Conservation (phyloP, 2,329 filamentous ascomycete genomes). For the Aspergillus ochraceus region DNA sequence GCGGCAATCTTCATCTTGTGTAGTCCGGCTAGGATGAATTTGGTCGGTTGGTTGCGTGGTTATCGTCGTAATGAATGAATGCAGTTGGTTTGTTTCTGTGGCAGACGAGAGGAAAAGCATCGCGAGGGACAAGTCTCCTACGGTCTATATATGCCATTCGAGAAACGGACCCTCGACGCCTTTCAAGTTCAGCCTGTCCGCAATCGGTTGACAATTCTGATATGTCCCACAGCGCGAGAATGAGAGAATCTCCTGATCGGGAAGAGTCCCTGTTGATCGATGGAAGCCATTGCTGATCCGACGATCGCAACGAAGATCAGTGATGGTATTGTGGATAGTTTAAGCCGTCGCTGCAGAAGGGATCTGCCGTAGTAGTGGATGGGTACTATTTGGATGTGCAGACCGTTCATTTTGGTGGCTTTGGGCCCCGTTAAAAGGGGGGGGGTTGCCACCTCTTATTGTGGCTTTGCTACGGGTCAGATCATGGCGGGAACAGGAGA, state of each 20-base stretch:
- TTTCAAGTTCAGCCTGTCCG: background rate
- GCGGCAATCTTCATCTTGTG: conserved; percentile 8
- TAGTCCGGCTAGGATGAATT: background rate
- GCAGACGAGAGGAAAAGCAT: background rate
- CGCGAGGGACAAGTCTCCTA: background rate
- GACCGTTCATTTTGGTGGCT: background rate
- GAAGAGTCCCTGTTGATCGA: background rate
- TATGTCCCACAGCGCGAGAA: background rate
- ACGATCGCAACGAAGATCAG: background rate
- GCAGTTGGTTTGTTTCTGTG: background rate
- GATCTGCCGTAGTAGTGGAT: background rate
- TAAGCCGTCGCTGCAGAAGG: background rate
- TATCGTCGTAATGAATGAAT: background rate
- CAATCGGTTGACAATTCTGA: background rate
- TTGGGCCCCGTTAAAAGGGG: background rate
- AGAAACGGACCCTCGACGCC: background rate
- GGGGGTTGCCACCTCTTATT: background rate
- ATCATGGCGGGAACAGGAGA: background rate
- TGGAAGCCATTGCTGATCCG: background rate
- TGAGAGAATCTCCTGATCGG: background rate
- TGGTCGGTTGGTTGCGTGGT: background rate
- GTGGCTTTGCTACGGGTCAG: background rate
- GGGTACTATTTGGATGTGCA: background rate
- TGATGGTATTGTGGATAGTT: background rate
- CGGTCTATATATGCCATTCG: background rate